Evolutionary conservation across 2,329 filamentous ascomycete species (phyloP).

Genomic region (Penicillium oxalicum): DNA sequence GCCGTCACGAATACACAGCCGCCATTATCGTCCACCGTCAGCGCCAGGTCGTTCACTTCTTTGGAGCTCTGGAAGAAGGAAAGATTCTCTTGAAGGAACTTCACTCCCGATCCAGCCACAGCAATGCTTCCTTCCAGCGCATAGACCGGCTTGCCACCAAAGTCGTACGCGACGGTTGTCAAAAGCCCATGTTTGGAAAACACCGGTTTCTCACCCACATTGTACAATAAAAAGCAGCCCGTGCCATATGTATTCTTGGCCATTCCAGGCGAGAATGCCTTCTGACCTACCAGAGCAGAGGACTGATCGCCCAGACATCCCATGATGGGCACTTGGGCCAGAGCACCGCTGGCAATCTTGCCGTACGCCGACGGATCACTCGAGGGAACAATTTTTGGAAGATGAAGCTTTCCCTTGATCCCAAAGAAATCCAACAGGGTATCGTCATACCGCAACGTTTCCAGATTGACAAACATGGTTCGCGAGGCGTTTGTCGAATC

Average conservation of each 20-base stretch:
- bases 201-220: slow-evolving; percentile 77
- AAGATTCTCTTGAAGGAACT: slow-evolving; percentile 64
- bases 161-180: slow-evolving; percentile 81
- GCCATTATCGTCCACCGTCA: slow-evolving; percentile 66
- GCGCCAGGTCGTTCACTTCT: slow-evolving; percentile 60
- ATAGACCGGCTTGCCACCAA: slow-evolving; percentile 69
- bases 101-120: slow-evolving; percentile 73
- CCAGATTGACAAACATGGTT: slow-evolving; percentile 90
- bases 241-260: slow-evolving; percentile 92
- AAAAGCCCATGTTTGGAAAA: slow-evolving; percentile 77
- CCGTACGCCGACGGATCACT: slow-evolving; percentile 69
- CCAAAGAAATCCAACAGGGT: slow-evolving; percentile 71
- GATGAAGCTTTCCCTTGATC: slow-evolving; percentile 63
- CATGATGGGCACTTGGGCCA: slow-evolving; percentile 65
- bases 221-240: slow-evolving; percentile 83
- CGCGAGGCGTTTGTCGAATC: slow-evolving; percentile 82
- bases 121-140: slow-evolving; percentile 80
- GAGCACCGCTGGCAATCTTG: slow-evolving; percentile 53
- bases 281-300: slow-evolving; percentile 76
- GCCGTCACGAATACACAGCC: slow-evolving; percentile 84
- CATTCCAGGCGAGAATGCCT: slow-evolving; percentile 72
- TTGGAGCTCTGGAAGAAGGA: slow-evolving; percentile 56
- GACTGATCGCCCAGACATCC: slow-evolving; percentile 84
- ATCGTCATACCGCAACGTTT: slow-evolving; percentile 71
- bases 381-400: slow-evolving; percentile 76